Evolutionary conservation across 768 basidiomycete genomes (phyloP).

Genomic region (Lactarius hatsudake): DNA sequence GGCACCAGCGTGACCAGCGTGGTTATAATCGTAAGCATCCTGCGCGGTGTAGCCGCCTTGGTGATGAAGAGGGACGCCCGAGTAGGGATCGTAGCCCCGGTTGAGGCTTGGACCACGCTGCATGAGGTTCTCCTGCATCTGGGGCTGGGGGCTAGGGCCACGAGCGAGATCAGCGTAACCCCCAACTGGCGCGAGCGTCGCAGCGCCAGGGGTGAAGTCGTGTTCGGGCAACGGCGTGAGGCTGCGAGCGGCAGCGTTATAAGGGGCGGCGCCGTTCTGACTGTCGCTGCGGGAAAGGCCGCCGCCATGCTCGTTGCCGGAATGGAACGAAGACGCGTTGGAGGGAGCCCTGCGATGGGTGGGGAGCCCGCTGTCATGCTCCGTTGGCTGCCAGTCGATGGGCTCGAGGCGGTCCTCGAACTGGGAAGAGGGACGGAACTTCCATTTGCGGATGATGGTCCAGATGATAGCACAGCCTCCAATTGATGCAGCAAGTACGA

Average conservation of each 20-base stretch:
- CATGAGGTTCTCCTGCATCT: conserved; percentile 50
- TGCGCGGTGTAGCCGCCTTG: conserved; percentile 41
- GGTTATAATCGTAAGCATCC: conserved; percentile 33
- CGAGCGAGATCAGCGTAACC: conserved; percentile 82
- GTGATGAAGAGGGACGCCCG: conserved; percentile 60
- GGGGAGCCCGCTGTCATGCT: conserved; percentile 43
- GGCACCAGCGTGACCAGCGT: not conserved
- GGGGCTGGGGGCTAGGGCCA: conserved; percentile 67
- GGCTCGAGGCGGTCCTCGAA: conserved; percentile 86
- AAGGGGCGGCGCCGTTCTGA: conserved; percentile 31
- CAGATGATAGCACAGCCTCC: conserved; percentile 72
- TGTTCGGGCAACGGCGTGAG: conserved; percentile 61
- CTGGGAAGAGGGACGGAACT: conserved; percentile 73
- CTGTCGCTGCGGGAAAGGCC: conserved; percentile 17
- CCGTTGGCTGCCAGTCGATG: conserved; percentile 82
- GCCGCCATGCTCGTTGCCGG: conserved; percentile 35
- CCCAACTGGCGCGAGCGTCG: conserved; percentile 61
- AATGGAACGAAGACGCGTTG: conserved; percentile 68
- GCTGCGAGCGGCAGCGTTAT: conserved; percentile 34
- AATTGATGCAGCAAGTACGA: conserved; percentile 64
- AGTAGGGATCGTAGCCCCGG: conserved; percentile 50
- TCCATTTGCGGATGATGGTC: conserved; percentile 93
- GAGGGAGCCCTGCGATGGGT: conserved; percentile 55
- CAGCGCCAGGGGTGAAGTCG: conserved; percentile 68
- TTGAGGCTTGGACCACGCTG: conserved; percentile 47